Conservation (phyloP, 1,139 yeast genomes). For the Yamadazyma trypodendri region DNA sequence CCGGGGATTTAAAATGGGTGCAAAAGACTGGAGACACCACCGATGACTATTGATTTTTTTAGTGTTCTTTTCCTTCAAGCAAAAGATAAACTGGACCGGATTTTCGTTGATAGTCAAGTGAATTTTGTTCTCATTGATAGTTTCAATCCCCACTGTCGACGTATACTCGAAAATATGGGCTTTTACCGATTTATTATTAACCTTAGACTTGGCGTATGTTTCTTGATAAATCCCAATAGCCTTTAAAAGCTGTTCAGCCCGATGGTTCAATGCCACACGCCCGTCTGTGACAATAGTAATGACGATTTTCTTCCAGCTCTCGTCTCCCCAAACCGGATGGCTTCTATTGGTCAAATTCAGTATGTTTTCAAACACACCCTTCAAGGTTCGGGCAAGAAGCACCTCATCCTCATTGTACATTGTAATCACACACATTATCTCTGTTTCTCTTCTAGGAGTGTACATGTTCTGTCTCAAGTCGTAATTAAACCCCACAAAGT, state of each 20-base stretch:
- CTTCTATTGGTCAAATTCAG: conserved; percentile 56
- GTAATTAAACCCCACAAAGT: conserved; percentile 56
- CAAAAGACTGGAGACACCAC: conserved; percentile 83
- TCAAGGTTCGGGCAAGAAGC: conserved; percentile 67
- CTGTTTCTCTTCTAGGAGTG: conserved; percentile 66
- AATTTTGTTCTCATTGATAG: conserved; percentile 49
- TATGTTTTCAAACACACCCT: conserved; percentile 76
- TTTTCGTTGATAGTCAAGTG: conserved; percentile 58
- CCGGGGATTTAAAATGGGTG: conserved; percentile 66
- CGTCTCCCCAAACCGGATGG: conserved; percentile 74
- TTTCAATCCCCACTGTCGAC: conserved; percentile 70
- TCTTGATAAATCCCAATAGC: conserved; percentile 80
- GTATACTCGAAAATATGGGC: conserved; percentile 82
- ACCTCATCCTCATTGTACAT: conserved; percentile 82
- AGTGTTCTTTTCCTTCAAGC: conserved; percentile 73
- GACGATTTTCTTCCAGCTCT: conserved; percentile 78
- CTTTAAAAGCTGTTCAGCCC: conserved; percentile 63
- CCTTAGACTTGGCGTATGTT: conserved; percentile 76
- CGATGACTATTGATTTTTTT: conserved; percentile 80
- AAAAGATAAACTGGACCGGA: conserved; percentile 74
- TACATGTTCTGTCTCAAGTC: conserved; percentile 68
- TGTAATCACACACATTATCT: conserved; percentile 70
- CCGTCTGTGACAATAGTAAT: conserved; percentile 79
- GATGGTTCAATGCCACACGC: conserved; percentile 62
- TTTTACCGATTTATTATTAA: conserved; percentile 65